These are phyloP conservation scores for Cyclocybe aegerita DNA, from an alignment of 768 basidiomycete genomes.

Conservation along the genomic window DNA sequence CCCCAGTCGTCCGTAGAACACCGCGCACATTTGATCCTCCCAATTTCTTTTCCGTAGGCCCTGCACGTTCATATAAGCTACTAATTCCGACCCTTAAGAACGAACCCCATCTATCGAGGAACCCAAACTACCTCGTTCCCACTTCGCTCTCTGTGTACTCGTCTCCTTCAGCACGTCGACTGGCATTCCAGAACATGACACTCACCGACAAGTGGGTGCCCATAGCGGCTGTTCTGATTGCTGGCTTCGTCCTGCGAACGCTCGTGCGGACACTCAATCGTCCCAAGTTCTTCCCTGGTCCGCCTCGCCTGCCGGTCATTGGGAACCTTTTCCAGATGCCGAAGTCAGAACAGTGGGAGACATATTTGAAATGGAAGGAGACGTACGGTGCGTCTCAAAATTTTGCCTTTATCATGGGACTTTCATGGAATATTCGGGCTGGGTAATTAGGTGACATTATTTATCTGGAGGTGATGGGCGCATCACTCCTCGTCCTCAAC, in stretches of 20 bases:
- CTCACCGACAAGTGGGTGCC: constrained; percentile 3
- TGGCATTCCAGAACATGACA: background rate
- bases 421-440: background rate
- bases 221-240: constrained; percentile 3
- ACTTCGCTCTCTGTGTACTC: too few species aligned
- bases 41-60: too few species aligned
- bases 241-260: constrained; percentile 8
- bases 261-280: constrained; percentile 6
- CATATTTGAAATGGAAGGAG: constrained; percentile 22
- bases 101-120: too few species aligned
- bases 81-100: too few species aligned
- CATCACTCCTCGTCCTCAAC: constrained; percentile 24
- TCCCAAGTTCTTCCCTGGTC: constrained; percentile 20
- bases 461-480: constrained; percentile 26
- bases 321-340: constrained; percentile 25
- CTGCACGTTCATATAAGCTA: too few species aligned
- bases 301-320: constrained; percentile 14
- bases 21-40: too few species aligned
- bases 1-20: too few species aligned
- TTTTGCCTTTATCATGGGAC: background rate
- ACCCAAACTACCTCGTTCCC: too few species aligned
- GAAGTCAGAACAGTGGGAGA: constrained; percentile 19
- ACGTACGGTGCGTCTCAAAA: constrained; percentile 13
- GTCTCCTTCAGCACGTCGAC: too few species aligned
- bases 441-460: constrained; percentile 18